These are phyloP conservation scores for Arabidopsis suecica DNA, from an alignment of 345 rosid genomes.

Conservation along the genomic window DNA sequence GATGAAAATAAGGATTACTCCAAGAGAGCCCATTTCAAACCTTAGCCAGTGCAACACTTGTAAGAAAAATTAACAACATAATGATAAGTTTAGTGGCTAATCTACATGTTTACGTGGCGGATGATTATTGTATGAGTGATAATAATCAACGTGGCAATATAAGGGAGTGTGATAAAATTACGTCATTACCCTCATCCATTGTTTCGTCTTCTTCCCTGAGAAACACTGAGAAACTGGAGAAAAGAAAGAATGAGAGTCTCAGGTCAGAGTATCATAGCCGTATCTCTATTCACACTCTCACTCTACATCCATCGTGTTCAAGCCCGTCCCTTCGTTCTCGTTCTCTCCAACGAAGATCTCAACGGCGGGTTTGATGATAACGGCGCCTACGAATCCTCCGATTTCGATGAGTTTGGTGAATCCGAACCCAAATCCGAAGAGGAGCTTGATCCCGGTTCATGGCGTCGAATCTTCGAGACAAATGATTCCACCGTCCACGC, in stretches of 20 bases:
- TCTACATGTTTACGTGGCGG: constrained; percentile 13
- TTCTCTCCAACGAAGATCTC: constrained; percentile 85
- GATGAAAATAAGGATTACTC: too few relatives aligned
- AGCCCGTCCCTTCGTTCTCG: constrained; percentile 70
- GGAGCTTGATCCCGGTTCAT: constrained; percentile 88
- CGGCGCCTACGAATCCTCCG: constrained; percentile 38
- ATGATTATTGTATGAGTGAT: constrained; percentile 1
- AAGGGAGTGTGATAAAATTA: neutral
- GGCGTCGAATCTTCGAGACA: constrained; percentile 89
- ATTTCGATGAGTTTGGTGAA: constrained; percentile 80
- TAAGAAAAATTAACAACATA: too few relatives aligned
- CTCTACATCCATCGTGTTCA: constrained; percentile 41
- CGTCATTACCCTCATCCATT: neutral
- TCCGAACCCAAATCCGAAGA: constrained; percentile 66
- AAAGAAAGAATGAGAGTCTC: constrained; percentile 37
- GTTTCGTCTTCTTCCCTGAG: neutral
- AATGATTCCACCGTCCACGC: constrained; percentile 40
- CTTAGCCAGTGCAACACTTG: too few relatives aligned
- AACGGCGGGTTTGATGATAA: constrained; percentile 58
- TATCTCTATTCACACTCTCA: constrained; percentile 17
- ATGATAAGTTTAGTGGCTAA: neutral
- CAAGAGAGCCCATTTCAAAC: too few relatives aligned
- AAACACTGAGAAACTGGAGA: constrained; percentile 28
- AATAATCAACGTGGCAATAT: constrained; percentile 19
- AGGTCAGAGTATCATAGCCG: neutral